These are phyloP conservation scores for Venturia pyrina DNA, from an alignment of 2,329 filamentous ascomycete genomes.

Conservation along the genomic window DNA sequence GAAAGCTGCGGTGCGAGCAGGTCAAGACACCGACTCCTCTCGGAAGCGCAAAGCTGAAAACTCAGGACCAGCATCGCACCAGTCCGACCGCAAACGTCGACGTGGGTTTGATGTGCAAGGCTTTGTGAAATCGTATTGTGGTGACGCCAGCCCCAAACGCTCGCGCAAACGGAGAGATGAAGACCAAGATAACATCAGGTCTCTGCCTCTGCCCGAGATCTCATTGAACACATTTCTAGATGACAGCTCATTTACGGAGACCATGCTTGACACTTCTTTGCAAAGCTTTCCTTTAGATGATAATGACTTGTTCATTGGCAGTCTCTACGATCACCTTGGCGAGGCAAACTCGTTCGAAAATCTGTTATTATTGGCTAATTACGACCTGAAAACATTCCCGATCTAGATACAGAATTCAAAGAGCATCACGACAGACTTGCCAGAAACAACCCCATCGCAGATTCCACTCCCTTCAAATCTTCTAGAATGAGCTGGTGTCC, in stretches of 20 bases:
- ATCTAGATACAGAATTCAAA: not conserved
- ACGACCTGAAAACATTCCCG: not conserved
- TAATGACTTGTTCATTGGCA: not conserved
- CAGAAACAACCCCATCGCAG: not conserved
- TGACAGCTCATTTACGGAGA: not conserved
- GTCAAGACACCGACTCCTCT: not conserved
- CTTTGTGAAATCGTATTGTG: slow-evolving; percentile 4
- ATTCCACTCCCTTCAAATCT: not conserved
- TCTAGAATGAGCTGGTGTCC: slow-evolving; percentile 4
- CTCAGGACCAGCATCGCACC: not conserved
- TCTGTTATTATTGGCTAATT: not conserved
- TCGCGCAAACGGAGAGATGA: not conserved
- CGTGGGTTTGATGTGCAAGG: not conserved
- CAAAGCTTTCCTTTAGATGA: not conserved
- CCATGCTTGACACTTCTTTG: not conserved
- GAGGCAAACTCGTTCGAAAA: not conserved
- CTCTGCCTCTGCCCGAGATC: not conserved
- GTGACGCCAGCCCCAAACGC: not conserved
- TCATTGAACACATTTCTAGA: not conserved
- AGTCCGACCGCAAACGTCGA: not conserved
- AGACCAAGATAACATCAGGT: not conserved
- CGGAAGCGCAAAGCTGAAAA: not conserved
- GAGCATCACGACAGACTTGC: not conserved
- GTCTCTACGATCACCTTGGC: not conserved
- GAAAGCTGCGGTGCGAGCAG: not conserved